These are phyloP conservation scores for Phylloporus scabripes DNA, from an alignment of 768 basidiomycete genomes.

Conservation along the genomic window DNA sequence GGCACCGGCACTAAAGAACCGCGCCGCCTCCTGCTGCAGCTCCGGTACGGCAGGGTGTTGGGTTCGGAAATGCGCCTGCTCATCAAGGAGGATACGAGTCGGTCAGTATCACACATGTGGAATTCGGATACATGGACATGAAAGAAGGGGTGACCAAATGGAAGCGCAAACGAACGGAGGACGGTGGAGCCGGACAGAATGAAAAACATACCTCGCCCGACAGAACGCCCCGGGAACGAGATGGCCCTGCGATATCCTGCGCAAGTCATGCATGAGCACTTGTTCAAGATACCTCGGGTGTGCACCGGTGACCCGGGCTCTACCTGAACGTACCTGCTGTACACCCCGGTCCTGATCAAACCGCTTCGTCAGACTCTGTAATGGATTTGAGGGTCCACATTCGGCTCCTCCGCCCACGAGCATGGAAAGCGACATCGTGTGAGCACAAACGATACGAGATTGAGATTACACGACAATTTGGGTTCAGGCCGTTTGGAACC, in stretches of 20 bases:
- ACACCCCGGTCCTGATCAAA: constrained; percentile 75
- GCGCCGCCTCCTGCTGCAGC: constrained; percentile 60
- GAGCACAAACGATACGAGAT: neutral
- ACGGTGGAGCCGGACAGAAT: constrained; percentile 8
- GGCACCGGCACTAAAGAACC: constrained; percentile 50
- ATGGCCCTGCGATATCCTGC: constrained; percentile 67
- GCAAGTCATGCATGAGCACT: constrained; percentile 1
- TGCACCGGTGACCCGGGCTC: constrained; percentile 6
- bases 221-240: constrained; percentile 34
- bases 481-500: neutral
- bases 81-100: neutral
- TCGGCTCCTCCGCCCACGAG: constrained; percentile 62
- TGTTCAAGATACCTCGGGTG: neutral
- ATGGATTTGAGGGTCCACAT: constrained; percentile 81
- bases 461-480: neutral
- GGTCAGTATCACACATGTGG: neutral
- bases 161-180: neutral
- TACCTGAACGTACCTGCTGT: constrained; percentile 54
- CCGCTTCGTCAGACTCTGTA: constrained; percentile 73
- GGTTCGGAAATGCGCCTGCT: constrained; percentile 54
- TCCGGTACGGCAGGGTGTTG: constrained; percentile 37
- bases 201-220: constrained; percentile 52
- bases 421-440: constrained; percentile 70
- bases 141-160: constrained; percentile 3
- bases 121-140: neutral